Base-by-base conservation (phyloP, 495 filamentous ascomycete genomes). In the Chaetomium cochliodes region DNA sequence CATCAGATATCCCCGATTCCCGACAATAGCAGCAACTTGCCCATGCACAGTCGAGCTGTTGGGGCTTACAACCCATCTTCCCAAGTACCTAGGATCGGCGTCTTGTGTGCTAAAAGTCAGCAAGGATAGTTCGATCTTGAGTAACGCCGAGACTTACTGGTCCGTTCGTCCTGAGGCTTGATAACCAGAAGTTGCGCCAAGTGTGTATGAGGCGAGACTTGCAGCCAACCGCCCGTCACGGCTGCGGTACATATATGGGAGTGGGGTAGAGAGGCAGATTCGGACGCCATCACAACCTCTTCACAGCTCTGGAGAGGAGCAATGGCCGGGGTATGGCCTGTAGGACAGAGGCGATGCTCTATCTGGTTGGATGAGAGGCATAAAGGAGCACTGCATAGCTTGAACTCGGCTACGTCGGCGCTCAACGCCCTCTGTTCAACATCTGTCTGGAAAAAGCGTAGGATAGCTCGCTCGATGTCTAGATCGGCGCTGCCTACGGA, bases 361-460 rank as follows among this genome's bases (percentile, higher is more conserved):
- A 22, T 2, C 20, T 25, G 22, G 8, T 13, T 25, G 47, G 20
- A 20, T 3, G 47, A 22, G 20, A 25, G 47, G 11, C 47, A 22
- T 8, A 50, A 18, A 25, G 22, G 47, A 23, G 51, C 16, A 53
- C 50, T 52, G 23, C 4, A 23, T 4, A 53, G 13, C 51, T 53
- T 53, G 26, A 53, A 53, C 13, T 30, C 26, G 5, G n/a, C 25
- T 22, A 2, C 25, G 51, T 53, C 51, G 13, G 51, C 25, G 25
- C 12, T 16, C 51, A 53, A 13, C 0, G 51, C 25, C 26, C 51
- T 30, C 51, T 53, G 30, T 30, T 16, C 51, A 28, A 18, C 16
- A 3, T 53, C 51, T 16, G 51, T 53, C 12, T 53, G 51, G 18
- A 53, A 53, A 23, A 53, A 53, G 25, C 25, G 51, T 26, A 53